These are phyloP conservation scores for Wickerhamiella siamensis DNA, from an alignment of 805 yeast species.

Conservation along the genomic window DNA sequence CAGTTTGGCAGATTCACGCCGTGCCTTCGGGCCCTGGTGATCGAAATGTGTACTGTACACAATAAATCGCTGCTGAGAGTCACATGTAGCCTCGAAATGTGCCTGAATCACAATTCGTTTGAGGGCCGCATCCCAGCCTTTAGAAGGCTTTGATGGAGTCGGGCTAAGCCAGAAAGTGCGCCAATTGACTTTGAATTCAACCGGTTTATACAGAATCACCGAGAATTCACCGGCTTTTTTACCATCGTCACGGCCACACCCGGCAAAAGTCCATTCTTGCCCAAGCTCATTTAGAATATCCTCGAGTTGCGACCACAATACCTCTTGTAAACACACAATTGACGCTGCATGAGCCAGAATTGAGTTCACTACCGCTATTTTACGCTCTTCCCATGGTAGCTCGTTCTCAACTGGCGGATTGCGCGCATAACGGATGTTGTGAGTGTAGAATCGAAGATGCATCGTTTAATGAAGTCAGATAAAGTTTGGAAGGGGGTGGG, in stretches of 20 bases:
- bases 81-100: conserved; percentile 8
- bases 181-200: conserved; percentile 28
- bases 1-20: conserved; percentile 33
- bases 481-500: no score
- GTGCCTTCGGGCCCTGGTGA: conserved; percentile 33
- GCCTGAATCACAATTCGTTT: conserved; percentile 26
- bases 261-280: conserved; percentile 33
- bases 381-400: conserved; percentile 33
- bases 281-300: conserved; percentile 29
- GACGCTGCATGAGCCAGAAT: conserved; percentile 29
- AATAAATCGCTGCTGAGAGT: conserved; percentile 13
- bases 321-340: conserved; percentile 38
- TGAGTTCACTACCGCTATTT: conserved; percentile 27
- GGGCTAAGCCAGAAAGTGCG: conserved; percentile 40
- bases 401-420: conserved; percentile 24
- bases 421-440: conserved; percentile 19
- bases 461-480: no score
- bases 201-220: conserved; percentile 32
- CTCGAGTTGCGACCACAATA: conserved; percentile 31
- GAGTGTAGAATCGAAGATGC: conserved; percentile 15
- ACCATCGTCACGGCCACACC: conserved; percentile 43
- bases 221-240: conserved; percentile 35
- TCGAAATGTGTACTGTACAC: conserved; percentile 39
- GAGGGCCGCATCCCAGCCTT: conserved; percentile 36
- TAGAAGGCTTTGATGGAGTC: conserved; percentile 40